These are phyloP conservation scores for Tetragonia tetragonoides DNA, from an alignment of 148 eudicot species.

Conservation along the genomic window DNA sequence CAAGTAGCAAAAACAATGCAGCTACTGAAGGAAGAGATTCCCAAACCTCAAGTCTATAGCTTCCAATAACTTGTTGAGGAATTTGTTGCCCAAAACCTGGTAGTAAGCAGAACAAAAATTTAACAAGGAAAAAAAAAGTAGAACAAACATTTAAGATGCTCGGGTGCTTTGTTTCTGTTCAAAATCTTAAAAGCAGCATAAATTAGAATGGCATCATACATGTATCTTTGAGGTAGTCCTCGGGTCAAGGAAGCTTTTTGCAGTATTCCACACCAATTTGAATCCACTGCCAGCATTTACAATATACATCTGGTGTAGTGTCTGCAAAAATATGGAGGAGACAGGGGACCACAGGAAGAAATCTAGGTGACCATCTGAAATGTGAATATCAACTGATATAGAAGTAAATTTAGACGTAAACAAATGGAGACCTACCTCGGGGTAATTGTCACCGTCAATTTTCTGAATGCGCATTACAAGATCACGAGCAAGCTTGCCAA, in stretches of 20 bases:
- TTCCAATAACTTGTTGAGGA: constrained; percentile 61
- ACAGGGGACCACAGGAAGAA: background rate
- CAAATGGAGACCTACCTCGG: constrained; percentile 57
- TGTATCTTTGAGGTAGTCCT: constrained; percentile 83
- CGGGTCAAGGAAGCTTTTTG: constrained; percentile 82
- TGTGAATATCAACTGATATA: background rate
- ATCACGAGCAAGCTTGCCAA: constrained; percentile 90
- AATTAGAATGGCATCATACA: constrained; percentile 37
- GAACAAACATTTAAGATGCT: constrained; percentile 9
- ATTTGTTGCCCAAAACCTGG: constrained; percentile 91
- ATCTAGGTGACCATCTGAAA: background rate
- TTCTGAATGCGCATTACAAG: constrained; percentile 90
- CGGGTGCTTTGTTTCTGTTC: constrained; percentile 2
- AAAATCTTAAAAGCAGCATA: constrained; percentile 3
- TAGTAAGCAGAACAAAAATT: constrained; percentile 10
- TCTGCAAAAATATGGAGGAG: constrained; percentile 41
- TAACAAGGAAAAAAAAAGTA: no score
- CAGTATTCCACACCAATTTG: constrained; percentile 75
- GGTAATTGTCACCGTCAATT: constrained; percentile 91
- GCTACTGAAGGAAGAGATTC: constrained; percentile 13
- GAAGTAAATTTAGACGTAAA: background rate
- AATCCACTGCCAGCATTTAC: constrained; percentile 94
- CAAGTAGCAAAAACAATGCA: constrained; percentile 12
- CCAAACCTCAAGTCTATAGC: constrained; percentile 67
- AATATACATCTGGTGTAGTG: constrained; percentile 86